Evolutionary conservation across 495 filamentous ascomycete species (phyloP), one percentile per base, ranked within the genome.

Genomic region (Thermothielavioides terrestris): DNA sequence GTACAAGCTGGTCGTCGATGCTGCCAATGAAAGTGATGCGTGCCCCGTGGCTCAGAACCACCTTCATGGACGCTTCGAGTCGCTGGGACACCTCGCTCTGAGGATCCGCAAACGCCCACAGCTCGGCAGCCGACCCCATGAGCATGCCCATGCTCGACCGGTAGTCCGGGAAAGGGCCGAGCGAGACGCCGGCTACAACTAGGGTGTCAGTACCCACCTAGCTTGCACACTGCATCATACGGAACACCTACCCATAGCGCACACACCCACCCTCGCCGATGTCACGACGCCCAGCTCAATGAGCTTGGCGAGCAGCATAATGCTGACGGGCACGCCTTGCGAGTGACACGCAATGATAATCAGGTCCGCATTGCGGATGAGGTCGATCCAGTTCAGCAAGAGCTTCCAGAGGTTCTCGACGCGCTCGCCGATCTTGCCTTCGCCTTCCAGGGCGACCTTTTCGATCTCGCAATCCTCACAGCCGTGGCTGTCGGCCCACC

Each of bases 1-100:
- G 91, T 25, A 98, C 90, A 11, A 98, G 73, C 66, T 98, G 92
- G 67, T 98, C 92, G 62, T 98, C 92, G 45, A 97, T 92, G 62
- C 89, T 94, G 28, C 91, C 91, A 54, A 92, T 72, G 64, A 86
- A 90, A 2, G 87, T 82, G 42, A 96, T 78, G 32, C 88, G 82
- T 12, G 87, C 85, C 17, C 90, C 88, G 63, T 86, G 85, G 34
- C 73, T 72, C 15, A 98, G 72, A 23, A 80, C 81, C 7, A 76
- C 75, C 56, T 84, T 80, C 10, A 96, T 68, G 1, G 88, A 81
- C 36, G 82, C 73, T 54, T 85, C 81, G 50, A 95, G 94, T 58
- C 85, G 77, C 60, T 85, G 83, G 11, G 87, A 91, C 12, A 95
- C 86, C 49, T 77, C 73, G 59, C 86, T 94, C 39, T 86, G 77